A percentile compares a stretch with the other conserved stretches of the same genome.
Conservation (phyloP, 1,284 basidiomycete genomes). For the Gastroboletus turbinatus region DNA sequence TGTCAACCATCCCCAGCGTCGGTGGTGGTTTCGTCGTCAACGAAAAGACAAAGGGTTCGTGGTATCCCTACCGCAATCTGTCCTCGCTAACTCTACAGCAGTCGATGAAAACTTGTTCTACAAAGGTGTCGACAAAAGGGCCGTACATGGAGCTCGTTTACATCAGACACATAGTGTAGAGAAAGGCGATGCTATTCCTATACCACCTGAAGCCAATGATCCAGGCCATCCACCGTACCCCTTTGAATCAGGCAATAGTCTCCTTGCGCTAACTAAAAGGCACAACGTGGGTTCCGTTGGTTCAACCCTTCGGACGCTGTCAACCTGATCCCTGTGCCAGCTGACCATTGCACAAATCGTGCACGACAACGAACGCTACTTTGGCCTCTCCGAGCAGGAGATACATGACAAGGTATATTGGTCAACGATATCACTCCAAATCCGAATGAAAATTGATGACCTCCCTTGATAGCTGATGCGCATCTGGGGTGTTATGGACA, state of each 20-base stretch:
- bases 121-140: slow-evolving; percentile 86
- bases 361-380: slow-evolving; percentile 89
- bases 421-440: slow-evolving; percentile 3
- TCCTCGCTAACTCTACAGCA: slow-evolving; percentile 31
- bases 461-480: slow-evolving; percentile 52
- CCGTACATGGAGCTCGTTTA: slow-evolving; percentile 76
- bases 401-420: slow-evolving; percentile 69
- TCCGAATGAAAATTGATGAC: background rate
- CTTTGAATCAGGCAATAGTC: slow-evolving; percentile 77
- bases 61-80: background rate
- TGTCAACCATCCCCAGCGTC: slow-evolving; percentile 48
- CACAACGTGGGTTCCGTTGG: slow-evolving; percentile 66
- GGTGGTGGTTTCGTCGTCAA: slow-evolving; percentile 93
- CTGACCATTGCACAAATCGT: slow-evolving; percentile 94
- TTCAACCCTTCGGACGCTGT: background rate
- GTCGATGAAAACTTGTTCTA: slow-evolving; percentile 95
- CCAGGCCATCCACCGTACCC: slow-evolving; percentile 73
- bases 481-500: slow-evolving; percentile 94
- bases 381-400: slow-evolving; percentile 74
- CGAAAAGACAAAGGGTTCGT: slow-evolving; percentile 75
- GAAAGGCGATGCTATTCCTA: slow-evolving; percentile 18
- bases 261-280: slow-evolving; percentile 76
- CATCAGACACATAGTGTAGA: slow-evolving; percentile 61
- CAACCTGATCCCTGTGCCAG: slow-evolving; percentile 39
- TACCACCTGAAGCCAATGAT: slow-evolving; percentile 28